Percentiles rank a stretch among this genome's conserved stretches.
Evolutionary conservation across 2,329 filamentous ascomycete genomes (phyloP).

Genomic region (Colletotrichum sublineola): DNA sequence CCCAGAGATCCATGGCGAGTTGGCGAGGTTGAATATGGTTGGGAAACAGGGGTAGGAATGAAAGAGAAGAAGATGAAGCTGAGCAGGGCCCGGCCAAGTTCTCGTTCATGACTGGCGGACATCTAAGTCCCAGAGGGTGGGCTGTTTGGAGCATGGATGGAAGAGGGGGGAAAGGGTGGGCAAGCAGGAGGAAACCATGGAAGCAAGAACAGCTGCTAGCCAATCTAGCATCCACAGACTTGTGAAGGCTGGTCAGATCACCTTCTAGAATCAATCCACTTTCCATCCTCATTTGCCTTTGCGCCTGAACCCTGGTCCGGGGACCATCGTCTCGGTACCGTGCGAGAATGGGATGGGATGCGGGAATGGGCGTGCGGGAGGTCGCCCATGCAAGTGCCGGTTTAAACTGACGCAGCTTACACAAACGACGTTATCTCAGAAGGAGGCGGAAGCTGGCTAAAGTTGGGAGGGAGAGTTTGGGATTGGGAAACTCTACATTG

Average conservation of each 20-base stretch:
- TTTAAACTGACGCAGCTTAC: neutral
- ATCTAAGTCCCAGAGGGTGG: slow-evolving; percentile 15
- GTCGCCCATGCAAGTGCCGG: slow-evolving; percentile 1
- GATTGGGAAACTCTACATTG: slow-evolving; percentile 36
- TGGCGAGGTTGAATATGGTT: slow-evolving; percentile 30
- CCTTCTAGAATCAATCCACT: slow-evolving; percentile 37
- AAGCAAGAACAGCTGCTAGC: slow-evolving; percentile 17
- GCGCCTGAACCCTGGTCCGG: slow-evolving; percentile 11
- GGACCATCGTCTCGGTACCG: slow-evolving; percentile 3
- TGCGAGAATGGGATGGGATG: slow-evolving; percentile 6
- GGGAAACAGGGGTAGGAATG: slow-evolving; percentile 24
- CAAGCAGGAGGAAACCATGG: neutral
- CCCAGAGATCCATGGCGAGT: slow-evolving; percentile 21
- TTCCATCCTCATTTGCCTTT: slow-evolving; percentile 4
- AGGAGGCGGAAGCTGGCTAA: neutral
- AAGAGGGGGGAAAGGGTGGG: slow-evolving; percentile 7
- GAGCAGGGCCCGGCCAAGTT: neutral
- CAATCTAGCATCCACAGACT: slow-evolving; percentile 20
- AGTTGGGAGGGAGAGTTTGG: slow-evolving; percentile 36
- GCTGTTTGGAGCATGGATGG: slow-evolving; percentile 10
- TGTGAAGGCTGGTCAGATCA: slow-evolving; percentile 22
- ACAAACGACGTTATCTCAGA: neutral
- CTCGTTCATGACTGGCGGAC: slow-evolving; percentile 27
- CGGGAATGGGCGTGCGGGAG: neutral
- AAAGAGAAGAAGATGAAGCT: slow-evolving; percentile 8